Conservation (phyloP, 1,284 basidiomycete genomes). For the Trichosporon faecale region DNA sequence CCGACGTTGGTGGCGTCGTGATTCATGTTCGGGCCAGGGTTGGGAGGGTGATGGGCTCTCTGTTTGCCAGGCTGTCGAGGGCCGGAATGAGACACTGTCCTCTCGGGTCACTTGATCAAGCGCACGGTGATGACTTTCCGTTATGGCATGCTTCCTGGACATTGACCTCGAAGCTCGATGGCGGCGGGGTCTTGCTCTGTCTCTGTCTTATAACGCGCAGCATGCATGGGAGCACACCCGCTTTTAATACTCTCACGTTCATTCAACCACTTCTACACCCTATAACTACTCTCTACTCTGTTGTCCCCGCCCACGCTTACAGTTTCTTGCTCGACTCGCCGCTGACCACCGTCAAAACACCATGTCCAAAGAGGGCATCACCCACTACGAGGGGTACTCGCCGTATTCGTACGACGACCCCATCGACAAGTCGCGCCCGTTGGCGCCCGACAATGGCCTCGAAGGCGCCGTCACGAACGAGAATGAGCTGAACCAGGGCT, state of each 20-base stretch:
- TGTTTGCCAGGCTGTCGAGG: no score
- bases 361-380: not conserved
- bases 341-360: no score
- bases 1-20: not conserved
- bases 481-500: slow-evolving; percentile 11
- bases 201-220: not conserved
- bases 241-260: not conserved
- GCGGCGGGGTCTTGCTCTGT: not conserved
- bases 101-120: not conserved
- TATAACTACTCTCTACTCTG: not conserved
- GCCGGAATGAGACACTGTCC: not conserved
- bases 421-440: not conserved
- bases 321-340: no score
- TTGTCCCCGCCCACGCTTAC: not conserved
- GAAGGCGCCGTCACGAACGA: slow-evolving; percentile 13
- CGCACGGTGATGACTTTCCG: slow-evolving; percentile 5
- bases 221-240: not conserved
- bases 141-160: not conserved
- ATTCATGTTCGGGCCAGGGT: not conserved
- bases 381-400: slow-evolving; percentile 2
- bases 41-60: not conserved
- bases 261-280: not conserved
- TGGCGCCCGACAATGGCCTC: not conserved
- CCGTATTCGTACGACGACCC: not conserved
- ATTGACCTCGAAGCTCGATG: not conserved